Percentiles rank a stretch among this genome's conserved stretches.
These are phyloP conservation scores for Allantophomopsis lycopodina DNA, from an alignment of 2,329 filamentous ascomycete genomes.

Conservation along the genomic window DNA sequence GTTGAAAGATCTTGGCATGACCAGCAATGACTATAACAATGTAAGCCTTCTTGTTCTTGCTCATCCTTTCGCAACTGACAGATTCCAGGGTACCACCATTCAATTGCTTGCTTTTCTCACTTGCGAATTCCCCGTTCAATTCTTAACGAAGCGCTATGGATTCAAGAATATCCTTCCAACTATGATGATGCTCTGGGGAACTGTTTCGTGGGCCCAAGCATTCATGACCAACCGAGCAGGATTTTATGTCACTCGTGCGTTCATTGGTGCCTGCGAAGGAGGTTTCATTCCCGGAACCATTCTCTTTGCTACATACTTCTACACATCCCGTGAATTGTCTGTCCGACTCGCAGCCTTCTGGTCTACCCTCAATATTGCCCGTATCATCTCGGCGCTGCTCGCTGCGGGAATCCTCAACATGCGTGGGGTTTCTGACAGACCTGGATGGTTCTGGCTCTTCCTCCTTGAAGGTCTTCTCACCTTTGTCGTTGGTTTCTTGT, in stretches of 20 bases:
- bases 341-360: constrained; percentile 57
- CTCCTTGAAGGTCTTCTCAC: constrained; percentile 27
- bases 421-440: constrained; percentile 28
- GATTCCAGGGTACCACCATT: constrained; percentile 31
- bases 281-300: constrained; percentile 47
- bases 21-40: constrained; percentile 40
- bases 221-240: constrained; percentile 31
- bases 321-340: constrained; percentile 53
- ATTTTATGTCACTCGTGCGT: constrained; percentile 35
- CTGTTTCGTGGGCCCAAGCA: constrained; percentile 33
- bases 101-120: constrained; percentile 37
- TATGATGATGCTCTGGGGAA: constrained; percentile 34
- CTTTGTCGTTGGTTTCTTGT: constrained; percentile 32
- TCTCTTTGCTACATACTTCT: constrained; percentile 59
- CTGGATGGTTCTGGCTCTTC: constrained; percentile 43
- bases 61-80: constrained; percentile 12
- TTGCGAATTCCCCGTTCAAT: constrained; percentile 43
- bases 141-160: constrained; percentile 41
- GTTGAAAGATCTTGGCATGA: constrained; percentile 34
- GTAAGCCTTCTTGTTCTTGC: constrained; percentile 22
- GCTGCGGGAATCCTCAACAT: constrained; percentile 33
- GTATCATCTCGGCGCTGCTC: constrained; percentile 31
- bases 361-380: constrained; percentile 30
- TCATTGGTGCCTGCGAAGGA: constrained; percentile 39
- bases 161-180: constrained; percentile 40